Evolutionary conservation across 257 asterid species (phyloP), one percentile per base, ranked within the genome.

Genomic region (Scutellaria minor): DNA sequence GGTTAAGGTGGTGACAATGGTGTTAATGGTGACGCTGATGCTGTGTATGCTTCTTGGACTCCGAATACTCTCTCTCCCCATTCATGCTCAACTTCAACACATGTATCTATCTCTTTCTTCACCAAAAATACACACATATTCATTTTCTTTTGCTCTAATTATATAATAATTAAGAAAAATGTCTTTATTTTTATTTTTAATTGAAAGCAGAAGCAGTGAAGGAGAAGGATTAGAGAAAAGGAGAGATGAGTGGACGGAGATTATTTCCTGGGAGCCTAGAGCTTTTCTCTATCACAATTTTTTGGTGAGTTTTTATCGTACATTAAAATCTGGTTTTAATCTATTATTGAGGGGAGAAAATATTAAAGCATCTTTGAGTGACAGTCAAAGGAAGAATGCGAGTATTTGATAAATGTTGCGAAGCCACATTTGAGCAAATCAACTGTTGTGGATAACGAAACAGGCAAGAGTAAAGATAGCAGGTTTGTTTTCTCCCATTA

Each of bases 251-350:
- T 90, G 97, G 97, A 80, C 86, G 20, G 91, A 90, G 77, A 66
- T 90, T 68, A 83, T 90, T 5, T 85, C 97, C 12, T 90, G 93
- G 93, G 87, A 90, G 82, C 96, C 97, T 5, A 80, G 96, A 71
- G 96, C 96, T 50, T 90, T 81, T 71, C 4, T 88, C 55, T 88
- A 86, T 76, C 97, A 90, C 76, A 86, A 88, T 83, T 90, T 90
- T 70, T 79, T 90, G 97, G 97, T 88, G 72, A 79, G 86, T 12
- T 22, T 75, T 31, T 31, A 24, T 24, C 2, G 2, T 24, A 24
- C 27, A 1, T 18, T 18, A 18, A 18, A 18, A 18, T 18, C 27
- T 24, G 37, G 37, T 31, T 31, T 31, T 31, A 22, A 22, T 22
- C 27, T 22, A 1, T 2, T 24, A 24, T 24, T 24, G 27, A 24